Base-by-base conservation (phyloP, 805 yeast species). In the Crinitomyces ghanaensis region DNA sequence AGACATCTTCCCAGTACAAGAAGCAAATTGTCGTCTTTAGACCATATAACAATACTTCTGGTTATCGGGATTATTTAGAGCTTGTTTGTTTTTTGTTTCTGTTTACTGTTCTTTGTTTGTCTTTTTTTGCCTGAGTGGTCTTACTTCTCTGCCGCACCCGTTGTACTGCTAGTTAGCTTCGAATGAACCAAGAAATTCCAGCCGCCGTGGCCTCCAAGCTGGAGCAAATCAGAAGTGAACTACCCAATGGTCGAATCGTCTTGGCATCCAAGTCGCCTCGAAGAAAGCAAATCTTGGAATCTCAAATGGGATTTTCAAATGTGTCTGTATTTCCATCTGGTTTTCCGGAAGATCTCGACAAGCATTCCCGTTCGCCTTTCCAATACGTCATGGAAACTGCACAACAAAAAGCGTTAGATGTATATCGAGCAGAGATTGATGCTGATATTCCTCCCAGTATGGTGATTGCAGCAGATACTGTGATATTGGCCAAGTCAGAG, bases 231-330 rank as follows among this genome's bases (percentile, higher is more conserved):
- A 15, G 34, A 33, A n/a, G 32, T 40, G 15, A 26, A 25, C 14
- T n/a, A n/a, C n/a, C n/a, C n/a, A 41, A 36, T 16, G 50, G 46
- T 18, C 48, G 47, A 16, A 48, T 86, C 17, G 60, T 83, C 4
- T 63, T 88, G 5, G 95, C 94, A 0, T 83, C 95, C 2, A 68
- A 80, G 1, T 86, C 96, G 0, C 88, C 93, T 2, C 65, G 95
- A 39, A 60, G 98, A 37, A 56, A 61, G 34, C 82, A 81, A 36
- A 77, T 91, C n/a, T 48, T 91, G 19, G 48, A 54, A 4, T 72
- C 77, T 43, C 40, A 57, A 33, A 41, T 62, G 12, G 65, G 64
- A 2, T 30, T 45, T 27, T 42, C 38, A 11, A 40, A 58, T 26
- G 44, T 61, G 8, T 56, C 54, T 17, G 60, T 79, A 0, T 53